phyloP scores from a whole-genome alignment of 352 stramenopile species.

The Phytophthora ramorum region DNA sequence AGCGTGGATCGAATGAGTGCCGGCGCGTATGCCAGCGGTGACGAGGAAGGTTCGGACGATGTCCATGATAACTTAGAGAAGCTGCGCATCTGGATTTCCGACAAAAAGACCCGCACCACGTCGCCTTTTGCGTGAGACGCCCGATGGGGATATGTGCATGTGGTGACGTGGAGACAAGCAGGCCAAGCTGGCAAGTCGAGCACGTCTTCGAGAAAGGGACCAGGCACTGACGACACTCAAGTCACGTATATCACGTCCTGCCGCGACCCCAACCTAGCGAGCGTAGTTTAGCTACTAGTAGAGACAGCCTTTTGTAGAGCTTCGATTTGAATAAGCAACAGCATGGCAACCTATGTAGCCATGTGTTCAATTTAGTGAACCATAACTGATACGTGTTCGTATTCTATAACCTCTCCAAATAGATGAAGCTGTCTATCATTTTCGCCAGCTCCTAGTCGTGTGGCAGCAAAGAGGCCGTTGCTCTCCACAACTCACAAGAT shows the following conservation, averaged over 20 bases:
- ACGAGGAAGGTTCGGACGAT: constrained; percentile 30
- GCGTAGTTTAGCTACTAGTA: constrained; percentile 31
- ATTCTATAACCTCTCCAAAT: constrained; percentile 7
- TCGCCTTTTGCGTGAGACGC: constrained; percentile 67
- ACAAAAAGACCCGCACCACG: constrained; percentile 82
- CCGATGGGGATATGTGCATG: constrained; percentile 23
- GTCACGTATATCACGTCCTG: constrained; percentile 20
- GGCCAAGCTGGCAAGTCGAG: constrained; percentile 1
- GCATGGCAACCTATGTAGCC: constrained; percentile 25
- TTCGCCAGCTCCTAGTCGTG: constrained; percentile 14
- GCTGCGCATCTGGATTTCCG: constrained; percentile 88
- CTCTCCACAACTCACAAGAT: constrained; percentile 42
- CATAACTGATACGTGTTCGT: constrained; percentile 2
- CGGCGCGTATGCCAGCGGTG: constrained; percentile 23
- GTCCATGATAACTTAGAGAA: constrained; percentile 67
- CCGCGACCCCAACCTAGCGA: constrained; percentile 2
- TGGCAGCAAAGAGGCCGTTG: constrained; percentile 28
- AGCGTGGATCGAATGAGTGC: constrained; percentile 49
- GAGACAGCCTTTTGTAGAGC: constrained; percentile 19
- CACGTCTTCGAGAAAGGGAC: constrained; percentile 1
- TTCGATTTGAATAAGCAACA: neutral
- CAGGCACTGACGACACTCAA: constrained; percentile 8
- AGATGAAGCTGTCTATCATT: neutral
- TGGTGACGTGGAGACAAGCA: constrained; percentile 29
- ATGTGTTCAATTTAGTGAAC: constrained; percentile 9